Evolutionary conservation across 148 eudicot species (phyloP), one percentile per base, ranked within the genome.

Genomic region (Limonium bicolor): DNA sequence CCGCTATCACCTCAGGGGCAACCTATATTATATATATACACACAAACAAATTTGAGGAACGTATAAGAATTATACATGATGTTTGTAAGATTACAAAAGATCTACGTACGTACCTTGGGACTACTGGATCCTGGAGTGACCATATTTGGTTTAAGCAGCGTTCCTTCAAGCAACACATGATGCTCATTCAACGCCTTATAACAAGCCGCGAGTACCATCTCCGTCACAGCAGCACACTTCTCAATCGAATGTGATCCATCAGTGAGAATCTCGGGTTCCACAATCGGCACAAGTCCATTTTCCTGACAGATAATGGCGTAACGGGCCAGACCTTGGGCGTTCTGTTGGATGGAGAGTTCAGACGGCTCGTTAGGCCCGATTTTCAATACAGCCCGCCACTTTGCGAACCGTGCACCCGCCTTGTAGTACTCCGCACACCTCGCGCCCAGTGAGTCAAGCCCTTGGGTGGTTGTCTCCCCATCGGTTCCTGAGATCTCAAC

Each of bases 261-360:
- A 0, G 77, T 82, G 38, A 85, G 48, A 66, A 85, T 80, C 76
- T 85, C 95, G 2, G 95, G 95, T 76, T 85, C 92, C 2, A 85
- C 95, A 41, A 85, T 85, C n/a, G 95, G 95, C 17, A 84, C 90
- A 39, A 84, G 24, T 2, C 94, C 95, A 14, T 77, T 80, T 52
- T 80, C 90, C 41, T 85, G 95, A 66, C 95, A 84, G 63, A 84
- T 80, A 69, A 76, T 84, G 60, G 95, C 95, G 5, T 84, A 84
- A 7, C 90, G 82, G 16, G 95, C 95, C 29, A 85, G 62, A 1
- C 95, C 95, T 5, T 85, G 80, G 13, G 95, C 95, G 7, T 85
- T 85, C 37, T 77, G 90, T 12, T 59, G 55, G 62, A 85, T 85
- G 14, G 86, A 48, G 0, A 85, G 80, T 48, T 74, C 73, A 0